These are phyloP conservation scores for Proliferodiscus dingleyae DNA, from an alignment of 2,329 filamentous ascomycete species.

Conservation along the genomic window DNA sequence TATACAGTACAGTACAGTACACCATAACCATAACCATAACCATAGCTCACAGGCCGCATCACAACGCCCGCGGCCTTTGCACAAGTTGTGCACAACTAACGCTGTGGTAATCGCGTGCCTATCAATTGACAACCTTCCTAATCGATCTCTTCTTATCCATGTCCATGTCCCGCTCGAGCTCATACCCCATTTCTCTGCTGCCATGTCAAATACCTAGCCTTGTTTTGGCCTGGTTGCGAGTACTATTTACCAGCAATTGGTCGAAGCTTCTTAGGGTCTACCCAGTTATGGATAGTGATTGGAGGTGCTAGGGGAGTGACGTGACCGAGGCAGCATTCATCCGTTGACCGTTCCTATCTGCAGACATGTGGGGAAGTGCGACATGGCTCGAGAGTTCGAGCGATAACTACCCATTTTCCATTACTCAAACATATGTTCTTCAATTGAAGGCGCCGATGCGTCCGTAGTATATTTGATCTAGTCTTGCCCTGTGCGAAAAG, in stretches of 20 bases:
- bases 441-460: background rate
- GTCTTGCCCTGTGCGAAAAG: too few species aligned
- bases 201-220: too few species aligned
- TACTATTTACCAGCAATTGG: background rate
- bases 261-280: background rate
- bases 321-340: background rate
- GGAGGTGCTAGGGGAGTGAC: background rate
- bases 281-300: background rate
- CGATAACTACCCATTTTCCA: background rate
- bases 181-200: too few species aligned
- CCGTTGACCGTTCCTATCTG: background rate
- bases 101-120: background rate
- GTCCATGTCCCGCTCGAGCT: background rate
- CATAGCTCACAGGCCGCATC: too few species aligned
- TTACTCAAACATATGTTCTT: background rate
- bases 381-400: background rate
- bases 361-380: background rate
- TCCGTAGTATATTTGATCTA: background rate
- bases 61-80: background rate
- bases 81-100: background rate
- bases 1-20: too few species aligned
- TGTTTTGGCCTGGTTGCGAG: too few species aligned
- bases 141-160: background rate
- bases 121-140: background rate
- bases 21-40: too few species aligned